Evolutionary conservation across 2,329 filamentous ascomycete species (phyloP), one percentile per base, ranked within the genome.

Genomic region (Didymella arachidicola): DNA sequence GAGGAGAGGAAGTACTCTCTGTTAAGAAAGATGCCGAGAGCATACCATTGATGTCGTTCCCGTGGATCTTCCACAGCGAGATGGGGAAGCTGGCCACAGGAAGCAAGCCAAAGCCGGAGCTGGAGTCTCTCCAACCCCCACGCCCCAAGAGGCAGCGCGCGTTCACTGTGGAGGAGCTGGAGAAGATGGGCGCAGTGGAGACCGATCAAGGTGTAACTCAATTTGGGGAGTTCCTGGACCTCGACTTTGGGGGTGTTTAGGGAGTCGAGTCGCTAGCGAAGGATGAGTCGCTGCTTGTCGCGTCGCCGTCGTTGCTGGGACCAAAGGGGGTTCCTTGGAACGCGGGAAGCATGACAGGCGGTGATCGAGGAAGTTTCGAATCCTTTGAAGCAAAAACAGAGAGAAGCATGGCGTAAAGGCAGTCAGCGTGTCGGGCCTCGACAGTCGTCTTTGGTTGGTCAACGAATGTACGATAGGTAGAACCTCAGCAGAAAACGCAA

Each of bases 31-130:
- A 76, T 11, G 69, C 81, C 2, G 80, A 80, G 8, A 90, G 80
- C 2, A 89, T 93, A 82, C 94, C 95, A 0, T 80, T 98, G 8
- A 95, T 97, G 67, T 95, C 89, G 59, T 98, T 97, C 68, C 94
- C 95, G 0, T 99, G 95, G 95, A 80, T 98, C 2, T 96, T 98
- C 63, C 83, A 87, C 12, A 83, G 84, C 43, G 85, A 92, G 59
- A 81, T 96, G 4, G 88, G 89, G 1, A 83, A 83, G 46, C 87
- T 96, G 66, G 90, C 89, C 1, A 86, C 78, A 26, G 76, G 72
- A 44, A 62, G 54, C 30, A 30, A 16, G 14, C 3, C 45, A 22
- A 41, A 39, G 39, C 19, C 34, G 2, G 14, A 50, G 25, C 12
- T 34, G 18, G 36, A 49, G 3, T 1, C 16, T 11, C 25, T 43